A percentile compares a stretch with the other conserved stretches of the same genome.
These are phyloP conservation scores for Maudiozyma serrabonitensis DNA, from an alignment of 805 yeast genomes.

Conservation along the genomic window DNA sequence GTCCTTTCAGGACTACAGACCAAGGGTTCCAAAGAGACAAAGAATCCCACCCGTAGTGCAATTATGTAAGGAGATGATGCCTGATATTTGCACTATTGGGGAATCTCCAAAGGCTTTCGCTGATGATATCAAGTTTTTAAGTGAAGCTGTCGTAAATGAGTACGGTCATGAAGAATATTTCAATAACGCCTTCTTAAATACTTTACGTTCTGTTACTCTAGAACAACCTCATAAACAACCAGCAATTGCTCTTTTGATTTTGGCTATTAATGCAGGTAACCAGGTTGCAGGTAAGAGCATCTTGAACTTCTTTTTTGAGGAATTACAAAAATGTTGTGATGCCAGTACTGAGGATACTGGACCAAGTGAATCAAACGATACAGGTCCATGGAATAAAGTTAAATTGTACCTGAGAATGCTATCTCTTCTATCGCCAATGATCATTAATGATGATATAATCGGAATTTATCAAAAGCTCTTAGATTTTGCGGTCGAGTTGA, in stretches of 20 bases:
- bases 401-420: conserved; percentile 65
- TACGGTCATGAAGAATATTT: conserved; percentile 53
- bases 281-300: conserved; percentile 59
- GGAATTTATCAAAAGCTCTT: conserved; percentile 46
- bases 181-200: conserved; percentile 48
- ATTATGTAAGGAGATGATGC: conserved; percentile 39
- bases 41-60: conserved; percentile 38
- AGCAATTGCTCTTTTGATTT: conserved; percentile 56
- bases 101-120: conserved; percentile 45
- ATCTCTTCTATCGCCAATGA: conserved; percentile 53
- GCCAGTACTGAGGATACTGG: conserved; percentile 17
- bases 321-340: conserved; percentile 48
- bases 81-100: conserved; percentile 49
- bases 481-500: conserved; percentile 46
- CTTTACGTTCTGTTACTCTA: conserved; percentile 55
- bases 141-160: conserved; percentile 56
- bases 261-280: conserved; percentile 55
- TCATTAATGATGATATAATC: conserved; percentile 40
- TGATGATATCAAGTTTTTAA: conserved; percentile 55
- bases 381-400: conserved; percentile 59
- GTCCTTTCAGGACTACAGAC: conserved; percentile 25
- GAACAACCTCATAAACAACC: conserved; percentile 91
- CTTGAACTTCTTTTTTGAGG: conserved; percentile 57
- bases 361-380: conserved; percentile 28
- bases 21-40: conserved; percentile 27